These are phyloP conservation scores for Hansenula sp. DNA, from an alignment of 1,139 yeast species.

Conservation along the genomic window DNA sequence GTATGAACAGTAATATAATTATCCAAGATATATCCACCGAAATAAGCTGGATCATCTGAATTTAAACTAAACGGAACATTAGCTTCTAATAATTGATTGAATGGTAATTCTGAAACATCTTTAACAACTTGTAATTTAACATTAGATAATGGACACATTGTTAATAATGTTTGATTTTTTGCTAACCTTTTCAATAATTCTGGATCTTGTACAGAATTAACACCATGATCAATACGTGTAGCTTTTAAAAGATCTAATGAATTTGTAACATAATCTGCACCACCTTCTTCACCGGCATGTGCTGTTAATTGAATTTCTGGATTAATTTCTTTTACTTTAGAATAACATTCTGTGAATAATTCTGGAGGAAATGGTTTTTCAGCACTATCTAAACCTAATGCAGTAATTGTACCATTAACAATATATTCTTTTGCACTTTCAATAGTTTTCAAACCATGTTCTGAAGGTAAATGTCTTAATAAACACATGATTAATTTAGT, in stretches of 20 bases:
- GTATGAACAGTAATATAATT: conserved; percentile 64
- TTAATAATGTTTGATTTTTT: conserved; percentile 46
- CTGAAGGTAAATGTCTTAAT: conserved; percentile 65
- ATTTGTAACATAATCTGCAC: conserved; percentile 53
- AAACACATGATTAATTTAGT: conserved; percentile 76
- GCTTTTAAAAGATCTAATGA: conserved; percentile 57
- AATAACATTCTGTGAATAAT: conserved; percentile 58
- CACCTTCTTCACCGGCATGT: conserved; percentile 88
- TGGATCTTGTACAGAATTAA: conserved; percentile 52
- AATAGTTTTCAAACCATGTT: conserved; percentile 52
- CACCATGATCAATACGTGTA: conserved; percentile 76
- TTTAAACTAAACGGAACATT: conserved; percentile 72
- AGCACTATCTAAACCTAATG: conserved; percentile 72
- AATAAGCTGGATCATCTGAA: conserved; percentile 85
- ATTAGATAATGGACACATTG: conserved; percentile 75
- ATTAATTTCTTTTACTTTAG: conserved; percentile 37
- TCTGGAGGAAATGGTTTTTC: conserved; percentile 75
- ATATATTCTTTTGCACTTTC: conserved; percentile 46
- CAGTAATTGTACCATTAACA: conserved; percentile 54
- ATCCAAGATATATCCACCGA: conserved; percentile 77
- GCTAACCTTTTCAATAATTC: conserved; percentile 54
- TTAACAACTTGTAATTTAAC: conserved; percentile 70
- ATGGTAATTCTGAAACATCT: conserved; percentile 62
- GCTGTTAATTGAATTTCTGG: conserved; percentile 64
- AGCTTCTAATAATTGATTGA: conserved; percentile 50